These are phyloP conservation scores for Acer negundo DNA, from an alignment of 345 rosid genomes.

Conservation along the genomic window DNA sequence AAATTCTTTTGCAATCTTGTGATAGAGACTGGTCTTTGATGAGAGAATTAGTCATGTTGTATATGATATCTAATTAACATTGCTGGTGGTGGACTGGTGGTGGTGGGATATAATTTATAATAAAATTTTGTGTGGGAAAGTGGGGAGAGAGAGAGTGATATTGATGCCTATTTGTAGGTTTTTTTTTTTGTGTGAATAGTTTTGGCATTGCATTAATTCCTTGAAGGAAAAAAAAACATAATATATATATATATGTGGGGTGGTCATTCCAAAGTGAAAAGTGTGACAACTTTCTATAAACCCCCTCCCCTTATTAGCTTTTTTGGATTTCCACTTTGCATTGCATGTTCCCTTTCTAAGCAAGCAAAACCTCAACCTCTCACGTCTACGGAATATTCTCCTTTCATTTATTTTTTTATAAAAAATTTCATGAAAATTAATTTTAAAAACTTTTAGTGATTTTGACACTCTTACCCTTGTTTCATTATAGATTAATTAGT, in stretches of 20 bases:
- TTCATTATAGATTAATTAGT: too few species aligned
- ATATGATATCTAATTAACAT: too few species aligned
- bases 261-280: conserved; percentile 42
- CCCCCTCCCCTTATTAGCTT: neutral
- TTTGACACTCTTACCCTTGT: too few species aligned
- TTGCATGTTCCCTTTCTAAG: conserved; percentile 35
- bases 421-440: too few species aligned
- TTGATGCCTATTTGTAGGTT: conserved; percentile 12
- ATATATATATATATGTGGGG: neutral
- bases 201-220: conserved; percentile 27
- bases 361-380: conserved; percentile 16
- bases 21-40: conserved; percentile 21
- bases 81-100: neutral
- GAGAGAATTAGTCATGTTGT: conserved; percentile 8
- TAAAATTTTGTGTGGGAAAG: neutral
- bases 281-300: conserved; percentile 40
- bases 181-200: conserved; percentile 15
- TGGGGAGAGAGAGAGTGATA: neutral
- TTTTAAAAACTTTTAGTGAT: too few species aligned
- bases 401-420: neutral
- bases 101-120: neutral
- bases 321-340: conserved; percentile 27
- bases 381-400: conserved; percentile 26
- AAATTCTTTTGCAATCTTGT: conserved; percentile 23
- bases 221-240: too few species aligned